These are phyloP conservation scores for Acanthamoeba triangularis DNA, from an alignment of 208 protist genomes.

Conservation along the genomic window DNA sequence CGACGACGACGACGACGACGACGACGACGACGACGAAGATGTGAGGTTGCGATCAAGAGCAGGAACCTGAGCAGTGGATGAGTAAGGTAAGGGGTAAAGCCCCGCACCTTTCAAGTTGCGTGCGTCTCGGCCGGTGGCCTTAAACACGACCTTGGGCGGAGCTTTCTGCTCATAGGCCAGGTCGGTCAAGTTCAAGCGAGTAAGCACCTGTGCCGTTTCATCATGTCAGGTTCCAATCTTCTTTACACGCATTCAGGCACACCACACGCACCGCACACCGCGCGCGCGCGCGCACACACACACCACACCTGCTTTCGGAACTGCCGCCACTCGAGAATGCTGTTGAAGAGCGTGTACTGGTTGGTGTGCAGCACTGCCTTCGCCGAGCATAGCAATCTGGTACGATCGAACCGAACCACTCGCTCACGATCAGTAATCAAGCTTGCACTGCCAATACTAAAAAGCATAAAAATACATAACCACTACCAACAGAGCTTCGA, in stretches of 20 bases:
- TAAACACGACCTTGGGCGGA: neutral
- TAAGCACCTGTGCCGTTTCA: neutral
- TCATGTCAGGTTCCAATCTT: neutral
- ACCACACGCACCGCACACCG: no score
- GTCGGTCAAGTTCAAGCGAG: neutral
- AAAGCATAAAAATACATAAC: no score
- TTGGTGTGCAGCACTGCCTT: neutral
- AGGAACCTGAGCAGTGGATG: no score
- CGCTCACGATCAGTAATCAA: neutral
- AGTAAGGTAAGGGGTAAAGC: neutral
- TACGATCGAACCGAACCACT: rapidly evolving
- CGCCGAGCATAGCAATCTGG: neutral
- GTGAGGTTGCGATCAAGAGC: no score
- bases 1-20: neutral
- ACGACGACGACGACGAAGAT: no score
- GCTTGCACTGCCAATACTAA: no score
- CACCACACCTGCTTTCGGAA: neutral
- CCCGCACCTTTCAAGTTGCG: neutral
- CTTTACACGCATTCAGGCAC: neutral
- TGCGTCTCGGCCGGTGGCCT: neutral
- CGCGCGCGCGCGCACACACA: neutral
- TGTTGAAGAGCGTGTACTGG: neutral
- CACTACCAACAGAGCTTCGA: no score
- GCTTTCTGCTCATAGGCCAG: neutral
- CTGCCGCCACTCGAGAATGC: neutral